Conservation (phyloP, 2,329 filamentous ascomycete genomes). For the Microcyclosporella mali region DNA sequence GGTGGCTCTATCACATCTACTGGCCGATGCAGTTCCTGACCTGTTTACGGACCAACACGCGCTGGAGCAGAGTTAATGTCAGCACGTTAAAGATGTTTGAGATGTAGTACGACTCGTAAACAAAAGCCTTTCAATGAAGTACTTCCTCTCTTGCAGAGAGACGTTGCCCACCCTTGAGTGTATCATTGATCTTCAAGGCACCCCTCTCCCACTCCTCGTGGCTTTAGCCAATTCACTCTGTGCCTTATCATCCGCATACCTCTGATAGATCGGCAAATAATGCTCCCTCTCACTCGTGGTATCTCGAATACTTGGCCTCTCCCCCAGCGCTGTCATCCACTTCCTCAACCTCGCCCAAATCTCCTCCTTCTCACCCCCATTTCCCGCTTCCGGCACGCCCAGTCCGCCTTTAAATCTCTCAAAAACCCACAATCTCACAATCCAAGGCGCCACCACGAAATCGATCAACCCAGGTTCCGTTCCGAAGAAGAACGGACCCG, state of each 20-base stretch:
- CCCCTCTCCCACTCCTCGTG: constrained; percentile 51
- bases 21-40: constrained; percentile 49
- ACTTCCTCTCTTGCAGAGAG: too few relatives aligned
- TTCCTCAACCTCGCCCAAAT: constrained; percentile 60
- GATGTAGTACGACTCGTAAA: not conserved
- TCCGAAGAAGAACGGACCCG: constrained; percentile 64
- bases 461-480: constrained; percentile 61
- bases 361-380: constrained; percentile 48
- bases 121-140: too few relatives aligned
- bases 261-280: constrained; percentile 61
- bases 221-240: constrained; percentile 45
- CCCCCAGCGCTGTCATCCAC: constrained; percentile 57
- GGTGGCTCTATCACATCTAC: constrained; percentile 48
- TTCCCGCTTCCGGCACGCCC: constrained; percentile 41
- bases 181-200: constrained; percentile 46
- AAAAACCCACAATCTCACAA: constrained; percentile 64
- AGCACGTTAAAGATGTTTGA: constrained; percentile 58
- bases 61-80: constrained; percentile 62
- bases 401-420: constrained; percentile 64
- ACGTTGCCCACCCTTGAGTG: not conserved
- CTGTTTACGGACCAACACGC: constrained; percentile 40
- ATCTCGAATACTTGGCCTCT: constrained; percentile 56
- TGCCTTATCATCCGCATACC: constrained; percentile 43
- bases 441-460: constrained; percentile 66
- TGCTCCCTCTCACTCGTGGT: constrained; percentile 63